Evolutionary conservation across 192 early-diverging fungal genomes (phyloP).

Genomic region (Backusella tuberculispora): DNA sequence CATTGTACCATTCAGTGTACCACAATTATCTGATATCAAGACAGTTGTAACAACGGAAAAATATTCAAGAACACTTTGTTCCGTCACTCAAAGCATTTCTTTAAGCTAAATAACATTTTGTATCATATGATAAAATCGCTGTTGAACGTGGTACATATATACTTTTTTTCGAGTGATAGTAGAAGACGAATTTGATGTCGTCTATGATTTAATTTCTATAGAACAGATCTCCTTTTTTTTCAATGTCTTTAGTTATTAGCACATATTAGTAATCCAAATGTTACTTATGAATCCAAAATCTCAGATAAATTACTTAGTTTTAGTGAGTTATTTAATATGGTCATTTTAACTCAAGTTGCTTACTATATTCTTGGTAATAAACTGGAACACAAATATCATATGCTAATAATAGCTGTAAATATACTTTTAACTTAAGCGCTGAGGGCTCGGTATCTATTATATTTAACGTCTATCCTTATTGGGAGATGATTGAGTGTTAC

Average conservation of each 20-base stretch:
- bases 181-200: background rate
- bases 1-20: background rate
- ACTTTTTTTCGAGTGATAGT: background rate
- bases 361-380: background rate
- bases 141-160: slow-evolving; percentile 2
- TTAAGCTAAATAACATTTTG: background rate
- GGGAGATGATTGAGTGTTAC: background rate
- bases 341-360: background rate
- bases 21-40: background rate
- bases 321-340: background rate
- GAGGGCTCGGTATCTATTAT: background rate
- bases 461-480: background rate
- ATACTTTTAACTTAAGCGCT: background rate
- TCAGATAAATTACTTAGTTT: background rate
- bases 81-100: slow-evolving; percentile 5
- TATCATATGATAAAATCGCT: slow-evolving; percentile 1
- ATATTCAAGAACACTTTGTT: background rate
- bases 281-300: background rate
- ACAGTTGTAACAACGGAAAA: background rate
- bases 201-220: background rate
- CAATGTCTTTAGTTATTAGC: background rate
- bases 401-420: background rate
- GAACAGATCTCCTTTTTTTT: background rate
- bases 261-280: background rate
- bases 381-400: background rate